A percentile compares a stretch with the other conserved stretches of the same genome.
Evolutionary conservation across 441 rosid genomes (phyloP).

Genomic region (Francoa sonchifolia): DNA sequence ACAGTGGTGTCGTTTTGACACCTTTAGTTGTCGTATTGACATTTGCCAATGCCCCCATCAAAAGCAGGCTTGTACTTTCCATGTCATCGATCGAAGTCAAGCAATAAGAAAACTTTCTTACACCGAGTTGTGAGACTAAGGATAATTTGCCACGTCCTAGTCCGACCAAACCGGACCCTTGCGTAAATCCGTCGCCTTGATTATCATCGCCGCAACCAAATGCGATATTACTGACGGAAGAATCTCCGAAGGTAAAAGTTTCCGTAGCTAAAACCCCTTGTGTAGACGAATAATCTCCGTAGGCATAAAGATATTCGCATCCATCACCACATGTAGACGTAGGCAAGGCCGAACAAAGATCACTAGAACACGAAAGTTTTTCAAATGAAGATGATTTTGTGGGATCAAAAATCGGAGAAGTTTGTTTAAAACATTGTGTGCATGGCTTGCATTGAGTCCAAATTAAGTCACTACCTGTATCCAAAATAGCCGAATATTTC

Average conservation of each 20-base stretch:
- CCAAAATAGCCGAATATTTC: constrained; percentile 56
- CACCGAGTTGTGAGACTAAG: constrained; percentile 45
- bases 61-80: constrained; percentile 26
- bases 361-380: constrained; percentile 37
- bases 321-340: constrained; percentile 27
- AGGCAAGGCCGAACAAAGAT: constrained; percentile 47
- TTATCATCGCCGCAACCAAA: constrained; percentile 84
- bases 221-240: constrained; percentile 34
- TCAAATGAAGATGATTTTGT: constrained; percentile 48
- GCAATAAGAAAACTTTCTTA: constrained; percentile 51
- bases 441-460: constrained; percentile 99
- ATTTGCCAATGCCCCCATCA: constrained; percentile 38
- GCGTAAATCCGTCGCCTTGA: constrained; percentile 69
- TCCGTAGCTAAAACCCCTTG: constrained; percentile 56
- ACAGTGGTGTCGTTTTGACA: constrained; percentile 30
- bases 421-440: constrained; percentile 50
- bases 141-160: constrained; percentile 69
- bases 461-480: constrained; percentile 83
- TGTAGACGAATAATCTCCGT: constrained; percentile 84
- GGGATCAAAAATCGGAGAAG: constrained; percentile 74
- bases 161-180: constrained; percentile 82
- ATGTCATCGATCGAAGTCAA: constrained; percentile 33
- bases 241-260: constrained; percentile 56
- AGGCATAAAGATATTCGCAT: constrained; percentile 61
- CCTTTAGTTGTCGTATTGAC: constrained; percentile 4